These are phyloP conservation scores for Coniferiporia sulphurascens DNA, from an alignment of 1,284 basidiomycete species.

Conservation along the genomic window DNA sequence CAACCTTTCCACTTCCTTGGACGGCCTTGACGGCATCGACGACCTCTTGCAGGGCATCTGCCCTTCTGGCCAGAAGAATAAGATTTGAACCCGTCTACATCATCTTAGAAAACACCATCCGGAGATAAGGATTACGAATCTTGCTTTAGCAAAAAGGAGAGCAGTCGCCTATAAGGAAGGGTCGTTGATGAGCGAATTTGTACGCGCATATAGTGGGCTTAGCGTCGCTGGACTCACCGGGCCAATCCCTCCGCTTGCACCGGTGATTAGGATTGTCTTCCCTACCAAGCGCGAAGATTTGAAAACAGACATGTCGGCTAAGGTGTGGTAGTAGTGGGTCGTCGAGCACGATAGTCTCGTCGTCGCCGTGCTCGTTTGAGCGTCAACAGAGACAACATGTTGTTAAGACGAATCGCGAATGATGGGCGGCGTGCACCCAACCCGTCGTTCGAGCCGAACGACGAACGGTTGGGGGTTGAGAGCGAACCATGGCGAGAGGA, in stretches of 20 bases:
- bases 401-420: conserved; percentile 44
- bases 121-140: conserved; percentile 25
- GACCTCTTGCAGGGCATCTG: conserved; percentile 60
- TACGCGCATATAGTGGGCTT: conserved; percentile 5
- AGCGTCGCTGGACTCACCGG: conserved; percentile 42
- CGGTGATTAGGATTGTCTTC: conserved; percentile 85
- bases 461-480: conserved; percentile 23
- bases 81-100: conserved; percentile 74
- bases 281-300: conserved; percentile 70
- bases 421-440: conserved; percentile 45
- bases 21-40: conserved; percentile 56
- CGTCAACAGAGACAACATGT: conserved; percentile 40
- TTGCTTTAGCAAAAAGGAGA: conserved; percentile 73
- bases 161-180: conserved; percentile 63
- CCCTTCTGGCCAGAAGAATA: conserved; percentile 67
- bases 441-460: not conserved
- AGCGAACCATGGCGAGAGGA: conserved; percentile 25
- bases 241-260: conserved; percentile 81
- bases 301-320: conserved; percentile 65
- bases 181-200: not conserved
- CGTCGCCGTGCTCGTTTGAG: conserved; percentile 32
- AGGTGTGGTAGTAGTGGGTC: conserved; percentile 23
- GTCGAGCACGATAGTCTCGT: conserved; percentile 32
- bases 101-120: not conserved
- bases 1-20: conserved; percentile 68